phyloP scores from a whole-genome alignment of 441 rosid genomes.

The Eruca vesicaria region DNA sequence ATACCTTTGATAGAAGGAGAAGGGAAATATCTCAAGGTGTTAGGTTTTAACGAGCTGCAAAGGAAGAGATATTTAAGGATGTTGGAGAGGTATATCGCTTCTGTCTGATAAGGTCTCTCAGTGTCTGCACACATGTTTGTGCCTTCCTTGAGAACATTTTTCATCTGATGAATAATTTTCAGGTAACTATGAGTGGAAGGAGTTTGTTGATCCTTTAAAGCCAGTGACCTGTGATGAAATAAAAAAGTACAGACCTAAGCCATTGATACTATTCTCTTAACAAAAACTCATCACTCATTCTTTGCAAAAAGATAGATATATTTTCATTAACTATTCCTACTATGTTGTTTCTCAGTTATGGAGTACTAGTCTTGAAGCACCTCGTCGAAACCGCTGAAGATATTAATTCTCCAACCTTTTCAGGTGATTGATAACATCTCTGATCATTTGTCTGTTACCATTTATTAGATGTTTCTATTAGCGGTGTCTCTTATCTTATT shows the following conservation, averaged over 20 bases:
- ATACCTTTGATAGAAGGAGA: slow-evolving; percentile 84
- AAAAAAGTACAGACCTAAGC: slow-evolving; percentile 41
- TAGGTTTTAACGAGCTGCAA: slow-evolving; percentile 75
- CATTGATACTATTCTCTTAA: slow-evolving; percentile 12
- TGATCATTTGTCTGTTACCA: neutral
- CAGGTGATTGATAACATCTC: slow-evolving; percentile 50
- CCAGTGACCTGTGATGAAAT: slow-evolving; percentile 75
- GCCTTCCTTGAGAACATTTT: neutral
- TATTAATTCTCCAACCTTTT: slow-evolving; percentile 47
- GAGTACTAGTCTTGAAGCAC: slow-evolving; percentile 60
- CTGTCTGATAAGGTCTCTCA: neutral
- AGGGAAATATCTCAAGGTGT: slow-evolving; percentile 65
- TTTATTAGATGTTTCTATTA: no score
- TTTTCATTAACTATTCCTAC: neutral
- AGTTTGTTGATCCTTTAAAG: slow-evolving; percentile 58
- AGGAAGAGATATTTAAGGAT: slow-evolving; percentile 62
- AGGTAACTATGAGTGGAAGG: slow-evolving; percentile 86
- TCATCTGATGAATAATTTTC: slow-evolving; percentile 16
- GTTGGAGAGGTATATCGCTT: slow-evolving; percentile 61
- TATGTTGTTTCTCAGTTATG: slow-evolving; percentile 54
- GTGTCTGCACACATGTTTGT: neutral
- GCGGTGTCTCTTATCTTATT: neutral
- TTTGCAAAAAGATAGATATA: neutral
- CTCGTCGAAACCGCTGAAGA: slow-evolving; percentile 51
- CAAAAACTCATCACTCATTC: neutral